Conservation (phyloP, 225 moss, liverwort and hornwort species). For the Marchantia paleacea region DNA sequence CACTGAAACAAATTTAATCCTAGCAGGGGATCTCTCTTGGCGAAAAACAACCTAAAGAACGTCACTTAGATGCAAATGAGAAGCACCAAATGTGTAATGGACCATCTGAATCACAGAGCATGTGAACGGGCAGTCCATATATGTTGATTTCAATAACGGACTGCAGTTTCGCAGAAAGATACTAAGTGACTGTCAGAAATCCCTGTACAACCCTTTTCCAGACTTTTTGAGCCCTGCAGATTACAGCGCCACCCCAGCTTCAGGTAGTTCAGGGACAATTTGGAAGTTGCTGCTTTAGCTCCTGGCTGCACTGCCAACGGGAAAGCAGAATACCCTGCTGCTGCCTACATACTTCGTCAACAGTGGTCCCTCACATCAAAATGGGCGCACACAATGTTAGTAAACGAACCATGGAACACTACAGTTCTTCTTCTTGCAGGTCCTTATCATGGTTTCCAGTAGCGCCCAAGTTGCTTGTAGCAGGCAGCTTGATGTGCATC, state of each 20-base stretch:
- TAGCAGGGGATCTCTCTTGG: not conserved
- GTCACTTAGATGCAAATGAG: slow-evolving; percentile 5
- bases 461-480: not conserved
- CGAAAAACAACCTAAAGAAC: slow-evolving; percentile 2
- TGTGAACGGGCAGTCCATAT: slow-evolving; percentile 7
- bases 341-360: slow-evolving; percentile 8
- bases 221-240: not conserved
- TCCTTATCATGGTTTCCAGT: slow-evolving; percentile 1
- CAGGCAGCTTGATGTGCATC: slow-evolving; percentile 9
- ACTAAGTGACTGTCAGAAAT: slow-evolving; percentile 6
- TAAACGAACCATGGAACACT: slow-evolving; percentile 9
- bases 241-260: slow-evolving; percentile 6
- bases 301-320: slow-evolving; percentile 10
- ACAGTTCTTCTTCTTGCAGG: not conserved
- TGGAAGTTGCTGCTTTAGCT: not conserved
- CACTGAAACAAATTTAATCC: slow-evolving; percentile 4
- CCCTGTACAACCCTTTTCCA: slow-evolving; percentile 6
- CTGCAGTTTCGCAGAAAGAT: slow-evolving; percentile 15
- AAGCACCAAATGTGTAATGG: slow-evolving; percentile 3
- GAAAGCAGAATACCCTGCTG: not conserved
- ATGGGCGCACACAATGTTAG: not conserved
- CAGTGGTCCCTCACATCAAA: slow-evolving; percentile 1
- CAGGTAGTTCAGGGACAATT: not conserved
- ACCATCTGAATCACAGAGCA: slow-evolving; percentile 8
- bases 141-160: slow-evolving; percentile 7